Conservation (phyloP, 345 rosid species). For the Leavenworthia alabamica region DNA sequence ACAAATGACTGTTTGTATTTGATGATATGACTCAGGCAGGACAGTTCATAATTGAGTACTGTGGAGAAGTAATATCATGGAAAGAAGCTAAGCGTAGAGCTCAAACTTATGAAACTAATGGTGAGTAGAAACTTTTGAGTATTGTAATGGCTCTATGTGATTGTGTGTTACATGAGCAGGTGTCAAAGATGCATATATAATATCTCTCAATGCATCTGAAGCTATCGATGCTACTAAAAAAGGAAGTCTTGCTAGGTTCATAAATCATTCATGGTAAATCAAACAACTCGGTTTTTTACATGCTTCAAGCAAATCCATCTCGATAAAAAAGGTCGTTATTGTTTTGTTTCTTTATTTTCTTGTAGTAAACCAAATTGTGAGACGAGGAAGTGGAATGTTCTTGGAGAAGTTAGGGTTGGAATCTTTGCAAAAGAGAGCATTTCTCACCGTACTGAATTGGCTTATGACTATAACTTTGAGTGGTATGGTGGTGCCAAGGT, state of each 20-base stretch:
- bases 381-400: conserved; percentile 93
- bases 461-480: conserved; percentile 87
- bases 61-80: conserved; percentile 98
- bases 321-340: background rate
- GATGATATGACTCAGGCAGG: conserved; percentile 51
- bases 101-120: conserved; percentile 65
- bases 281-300: background rate
- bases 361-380: conserved; percentile 91
- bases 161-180: conserved; percentile 42
- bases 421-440: conserved; percentile 87
- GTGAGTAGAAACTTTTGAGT: conserved; percentile 29
- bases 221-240: conserved; percentile 90
- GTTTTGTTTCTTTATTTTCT: conserved; percentile 12
- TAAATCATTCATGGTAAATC: conserved; percentile 92
- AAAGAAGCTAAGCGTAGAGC: conserved; percentile 87
- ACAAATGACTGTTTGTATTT: background rate
- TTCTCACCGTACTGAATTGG: conserved; percentile 55
- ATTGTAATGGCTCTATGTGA: background rate
- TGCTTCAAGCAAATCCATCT: background rate
- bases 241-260: conserved; percentile 92
- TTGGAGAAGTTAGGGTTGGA: conserved; percentile 92
- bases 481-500: conserved; percentile 98
- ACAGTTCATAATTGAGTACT: conserved; percentile 83
- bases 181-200: conserved; percentile 84
- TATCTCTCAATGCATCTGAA: conserved; percentile 71